Conservation (phyloP, 148 eudicot genomes). For the Chenopodium suecicum region DNA sequence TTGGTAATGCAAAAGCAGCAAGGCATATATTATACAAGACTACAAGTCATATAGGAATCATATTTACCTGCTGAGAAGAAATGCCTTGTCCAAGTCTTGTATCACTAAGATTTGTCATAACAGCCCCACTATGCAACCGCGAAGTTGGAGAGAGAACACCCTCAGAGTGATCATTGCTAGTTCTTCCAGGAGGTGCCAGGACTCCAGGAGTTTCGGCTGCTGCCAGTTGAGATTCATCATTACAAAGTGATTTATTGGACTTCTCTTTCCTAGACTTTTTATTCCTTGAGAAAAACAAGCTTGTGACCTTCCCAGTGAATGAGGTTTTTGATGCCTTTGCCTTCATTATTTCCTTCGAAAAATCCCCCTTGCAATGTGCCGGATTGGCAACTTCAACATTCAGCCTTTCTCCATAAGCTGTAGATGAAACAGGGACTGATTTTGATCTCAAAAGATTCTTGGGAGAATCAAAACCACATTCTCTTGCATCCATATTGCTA, state of each 20-base stretch:
- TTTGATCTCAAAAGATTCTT: conserved; percentile 75
- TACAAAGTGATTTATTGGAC: conserved; percentile 34
- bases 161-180: conserved; percentile 30
- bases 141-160: conserved; percentile 35
- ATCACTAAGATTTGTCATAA: conserved; percentile 28
- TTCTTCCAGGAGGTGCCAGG: conserved; percentile 28
- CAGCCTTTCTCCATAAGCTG: conserved; percentile 36
- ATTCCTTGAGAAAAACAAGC: conserved; percentile 77
- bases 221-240: conserved; percentile 31
- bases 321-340: conserved; percentile 55
- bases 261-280: conserved; percentile 57
- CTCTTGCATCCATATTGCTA: conserved; percentile 36
- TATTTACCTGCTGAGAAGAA: conserved; percentile 54
- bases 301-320: conserved; percentile 70
- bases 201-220: conserved; percentile 25
- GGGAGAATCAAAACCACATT: conserved; percentile 41
- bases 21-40: background rate
- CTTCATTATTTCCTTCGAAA: conserved; percentile 46
- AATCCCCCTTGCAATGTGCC: conserved; percentile 30
- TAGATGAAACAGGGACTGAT: conserved; percentile 74
- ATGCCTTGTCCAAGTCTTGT: conserved; percentile 31
- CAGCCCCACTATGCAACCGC: conserved; percentile 30
- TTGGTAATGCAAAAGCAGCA: background rate
- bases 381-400: conserved; percentile 40
- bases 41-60: conserved; percentile 2